Percentiles rank a stretch among this genome's conserved stretches.
These are phyloP conservation scores for Leccinum fibrillosum DNA, from an alignment of 768 basidiomycete genomes.

Conservation along the genomic window DNA sequence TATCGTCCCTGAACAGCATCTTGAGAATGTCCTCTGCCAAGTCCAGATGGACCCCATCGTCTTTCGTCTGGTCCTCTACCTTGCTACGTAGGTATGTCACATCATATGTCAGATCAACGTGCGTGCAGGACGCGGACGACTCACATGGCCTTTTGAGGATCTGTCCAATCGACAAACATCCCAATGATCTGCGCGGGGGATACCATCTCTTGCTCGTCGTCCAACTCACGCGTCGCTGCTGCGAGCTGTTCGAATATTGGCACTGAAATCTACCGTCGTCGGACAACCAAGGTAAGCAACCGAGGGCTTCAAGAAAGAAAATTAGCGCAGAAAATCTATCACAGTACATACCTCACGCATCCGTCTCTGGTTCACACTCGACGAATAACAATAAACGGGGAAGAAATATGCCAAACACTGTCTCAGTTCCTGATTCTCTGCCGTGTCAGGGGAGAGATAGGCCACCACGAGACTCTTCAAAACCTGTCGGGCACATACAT, in stretches of 20 bases:
- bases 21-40: constrained; percentile 52
- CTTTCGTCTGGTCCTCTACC: constrained; percentile 36
- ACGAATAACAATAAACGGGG: constrained; percentile 83
- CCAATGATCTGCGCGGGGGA: constrained; percentile 67
- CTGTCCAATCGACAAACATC: constrained; percentile 88
- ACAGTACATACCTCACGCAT: constrained; percentile 47
- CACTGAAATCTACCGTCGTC: constrained; percentile 57
- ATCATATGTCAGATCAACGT: not conserved
- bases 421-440: constrained; percentile 75
- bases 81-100: constrained; percentile 29
- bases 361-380: constrained; percentile 63
- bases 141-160: constrained; percentile 69
- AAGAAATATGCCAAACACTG: constrained; percentile 89
- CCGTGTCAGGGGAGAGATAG: constrained; percentile 80
- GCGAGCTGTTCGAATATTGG: constrained; percentile 61
- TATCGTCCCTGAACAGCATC: constrained; percentile 44
- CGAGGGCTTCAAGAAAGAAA: not conserved
- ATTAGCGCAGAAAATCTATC: not conserved
- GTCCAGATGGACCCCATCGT: constrained; percentile 50
- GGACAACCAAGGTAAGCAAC: not conserved
- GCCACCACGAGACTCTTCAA: constrained; percentile 48
- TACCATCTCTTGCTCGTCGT: constrained; percentile 74
- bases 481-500: constrained; percentile 32
- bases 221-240: constrained; percentile 57
- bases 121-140: constrained; percentile 24